phyloP scores from a whole-genome alignment of 2,329 filamentous ascomycete genomes.

The Xylaria sp. region DNA sequence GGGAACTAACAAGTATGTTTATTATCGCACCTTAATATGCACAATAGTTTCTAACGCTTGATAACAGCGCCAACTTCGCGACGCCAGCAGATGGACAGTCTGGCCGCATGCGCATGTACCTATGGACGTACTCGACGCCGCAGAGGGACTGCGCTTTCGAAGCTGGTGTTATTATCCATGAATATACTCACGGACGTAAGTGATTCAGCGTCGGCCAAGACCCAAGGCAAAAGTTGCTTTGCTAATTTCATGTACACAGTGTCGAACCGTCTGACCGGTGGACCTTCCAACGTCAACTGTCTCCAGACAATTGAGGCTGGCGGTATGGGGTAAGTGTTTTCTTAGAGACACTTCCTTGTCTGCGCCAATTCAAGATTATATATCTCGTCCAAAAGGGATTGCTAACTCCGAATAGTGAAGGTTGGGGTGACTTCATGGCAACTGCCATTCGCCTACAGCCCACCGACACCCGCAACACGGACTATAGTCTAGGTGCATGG shows the following conservation, averaged over 20 bases:
- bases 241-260: slow-evolving; percentile 47
- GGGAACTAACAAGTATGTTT: slow-evolving; percentile 59
- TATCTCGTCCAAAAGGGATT: neutral
- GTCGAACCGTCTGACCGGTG: slow-evolving; percentile 68
- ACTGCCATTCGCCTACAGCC: slow-evolving; percentile 60
- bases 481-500: slow-evolving; percentile 61
- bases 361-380: neutral
- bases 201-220: neutral
- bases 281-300: slow-evolving; percentile 64
- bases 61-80: slow-evolving; percentile 54
- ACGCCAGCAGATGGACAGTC: slow-evolving; percentile 62
- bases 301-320: slow-evolving; percentile 56
- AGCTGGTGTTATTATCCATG: slow-evolving; percentile 69
- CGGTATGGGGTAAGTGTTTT: slow-evolving; percentile 54
- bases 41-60: slow-evolving; percentile 9
- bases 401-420: slow-evolving; percentile 51
- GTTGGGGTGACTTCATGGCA: slow-evolving; percentile 63
- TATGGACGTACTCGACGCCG: slow-evolving; percentile 62
- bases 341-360: neutral
- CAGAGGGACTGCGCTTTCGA: slow-evolving; percentile 68
- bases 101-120: slow-evolving; percentile 69
- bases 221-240: neutral
- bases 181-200: slow-evolving; percentile 64
- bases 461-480: slow-evolving; percentile 56
- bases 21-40: neutral